phyloP scores from a whole-genome alignment of 2,329 filamentous ascomycete species.

The Trichoderma sp. region DNA sequence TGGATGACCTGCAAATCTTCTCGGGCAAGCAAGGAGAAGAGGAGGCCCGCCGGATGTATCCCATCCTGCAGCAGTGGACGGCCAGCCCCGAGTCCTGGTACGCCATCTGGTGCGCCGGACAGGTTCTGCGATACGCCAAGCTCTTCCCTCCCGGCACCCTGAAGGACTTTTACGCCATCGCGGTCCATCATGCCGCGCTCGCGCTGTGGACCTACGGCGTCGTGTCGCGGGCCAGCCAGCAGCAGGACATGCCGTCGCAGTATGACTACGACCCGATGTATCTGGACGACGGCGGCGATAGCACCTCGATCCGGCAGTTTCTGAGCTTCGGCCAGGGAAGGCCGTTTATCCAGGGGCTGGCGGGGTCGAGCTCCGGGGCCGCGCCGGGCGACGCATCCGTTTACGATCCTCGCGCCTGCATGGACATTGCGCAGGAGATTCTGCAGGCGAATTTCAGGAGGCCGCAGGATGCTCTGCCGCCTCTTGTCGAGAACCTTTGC shows the following conservation, averaged over 20 bases:
- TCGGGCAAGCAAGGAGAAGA: conserved; percentile 68
- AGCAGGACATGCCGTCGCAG: conserved; percentile 40
- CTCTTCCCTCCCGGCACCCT: conserved; percentile 56
- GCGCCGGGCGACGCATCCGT: conserved; percentile 46
- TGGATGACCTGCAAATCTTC: conserved; percentile 68
- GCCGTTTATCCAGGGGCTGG: conserved; percentile 51
- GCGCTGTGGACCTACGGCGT: conserved; percentile 72
- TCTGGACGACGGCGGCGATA: conserved; percentile 57
- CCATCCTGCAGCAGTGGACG: conserved; percentile 61
- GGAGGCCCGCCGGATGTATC: conserved; percentile 62
- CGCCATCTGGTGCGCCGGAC: conserved; percentile 69
- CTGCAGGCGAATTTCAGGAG: conserved; percentile 56
- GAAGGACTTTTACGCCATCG: conserved; percentile 68
- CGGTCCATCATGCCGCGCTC: conserved; percentile 68
- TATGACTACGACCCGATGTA: conserved; percentile 48
- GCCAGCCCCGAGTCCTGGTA: conserved; percentile 57
- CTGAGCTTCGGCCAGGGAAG: conserved; percentile 57
- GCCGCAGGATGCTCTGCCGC: conserved; percentile 51
- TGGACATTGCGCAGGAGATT: conserved; percentile 60
- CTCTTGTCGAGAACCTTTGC: conserved; percentile 68
- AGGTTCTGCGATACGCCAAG: conserved; percentile 64
- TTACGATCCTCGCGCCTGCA: conserved; percentile 59
- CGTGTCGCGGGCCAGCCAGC: conserved; percentile 48
- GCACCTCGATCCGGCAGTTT: conserved; percentile 58
- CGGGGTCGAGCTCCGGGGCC: conserved; percentile 29